Evolutionary conservation across 805 yeast genomes (phyloP), one percentile per base, ranked within the genome.

Genomic region (Yarrowia porcina): DNA sequence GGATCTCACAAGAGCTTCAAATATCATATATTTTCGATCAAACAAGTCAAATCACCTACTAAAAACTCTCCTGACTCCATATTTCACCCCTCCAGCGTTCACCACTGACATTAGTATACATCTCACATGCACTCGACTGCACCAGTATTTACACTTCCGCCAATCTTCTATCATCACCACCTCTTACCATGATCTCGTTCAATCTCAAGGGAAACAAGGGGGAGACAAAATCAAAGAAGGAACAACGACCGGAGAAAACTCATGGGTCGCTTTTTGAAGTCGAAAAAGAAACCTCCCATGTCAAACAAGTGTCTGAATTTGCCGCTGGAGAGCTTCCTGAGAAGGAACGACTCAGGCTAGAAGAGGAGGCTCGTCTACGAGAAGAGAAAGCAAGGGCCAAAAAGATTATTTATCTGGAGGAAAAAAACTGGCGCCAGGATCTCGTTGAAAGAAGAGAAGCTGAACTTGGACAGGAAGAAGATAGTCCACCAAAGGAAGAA

Each of bases 371-470:
- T 9, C 44, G 59, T 17, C 13, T 17, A 7, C 32, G 59, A 10
- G 38, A 23, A 6, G 59, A 52, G 18, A 33, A 17, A 25, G 59
- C 32, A 11, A 52, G 36, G 33, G 25, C 33, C 12, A 36, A 36
- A 17, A 52, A 36, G 33, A 18, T 52, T 17, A 56, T 56, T 10
- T 15, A 56, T 9, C 18, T 56, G 30, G 61, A 56, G 17, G 36
- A 28, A 8, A 59, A 33, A 8, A 42, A 59, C 44, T 59, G 63
- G 63, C 41, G 63, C 1, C 63, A 59, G 54, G 41, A 59, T 25
- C 33, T 59, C 3, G 44, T 59, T 2, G 44, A 44, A 13, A 23
- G 54, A 17, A 33, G 63, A 59, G 54, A 59, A n/a, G 63, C 62
- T 2, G 52, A 32, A 5, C 18, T 45, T 21, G 32, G 25, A 5